Percentiles rank a stretch among this genome's conserved stretches.
These are phyloP conservation scores for Candida sojae DNA, from an alignment of 1,139 yeast species.

Conservation along the genomic window DNA sequence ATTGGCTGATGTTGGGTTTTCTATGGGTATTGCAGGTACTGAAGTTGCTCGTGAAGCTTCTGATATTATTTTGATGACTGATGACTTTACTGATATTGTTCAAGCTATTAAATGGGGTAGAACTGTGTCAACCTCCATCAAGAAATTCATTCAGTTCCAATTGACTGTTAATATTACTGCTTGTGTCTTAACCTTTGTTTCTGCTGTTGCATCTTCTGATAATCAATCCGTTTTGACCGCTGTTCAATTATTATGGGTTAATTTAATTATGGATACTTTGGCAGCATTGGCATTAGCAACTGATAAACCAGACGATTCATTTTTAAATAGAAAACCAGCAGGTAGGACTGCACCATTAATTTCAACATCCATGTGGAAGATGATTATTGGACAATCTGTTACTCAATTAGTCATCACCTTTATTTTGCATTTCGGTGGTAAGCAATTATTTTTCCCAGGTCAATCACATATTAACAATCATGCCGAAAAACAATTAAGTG, in stretches of 20 bases:
- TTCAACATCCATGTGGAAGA: slow-evolving; percentile 95
- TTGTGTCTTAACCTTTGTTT: slow-evolving; percentile 86
- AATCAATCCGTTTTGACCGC: slow-evolving; percentile 92
- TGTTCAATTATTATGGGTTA: slow-evolving; percentile 96
- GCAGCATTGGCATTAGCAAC: slow-evolving; percentile 98
- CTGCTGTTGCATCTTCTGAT: slow-evolving; percentile 81
- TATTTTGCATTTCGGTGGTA: slow-evolving; percentile 77
- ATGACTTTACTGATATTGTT: slow-evolving; percentile 91
- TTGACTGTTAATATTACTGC: slow-evolving; percentile 96
- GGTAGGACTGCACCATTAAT: slow-evolving; percentile 82
- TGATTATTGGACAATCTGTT: slow-evolving; percentile 87
- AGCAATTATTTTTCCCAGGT: slow-evolving; percentile 54
- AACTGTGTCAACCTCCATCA: slow-evolving; percentile 91
- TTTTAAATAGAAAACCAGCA: slow-evolving; percentile 80
- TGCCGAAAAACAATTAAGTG: slow-evolving; percentile 62
- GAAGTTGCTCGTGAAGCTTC: slow-evolving; percentile 96
- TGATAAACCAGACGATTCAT: slow-evolving; percentile 87
- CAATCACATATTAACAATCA: slow-evolving; percentile 37
- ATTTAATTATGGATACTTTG: slow-evolving; percentile 95
- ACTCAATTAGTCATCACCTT: slow-evolving; percentile 81
- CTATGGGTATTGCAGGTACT: slow-evolving; percentile 93
- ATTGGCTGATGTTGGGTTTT: slow-evolving; percentile 89
- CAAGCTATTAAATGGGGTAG: slow-evolving; percentile 99
- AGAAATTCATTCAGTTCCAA: slow-evolving; percentile 94
- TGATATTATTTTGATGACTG: slow-evolving; percentile 93